Evolutionary conservation across 495 filamentous ascomycete species (phyloP), one percentile per base, ranked within the genome.

Genomic region (Penicillium chermesinum): DNA sequence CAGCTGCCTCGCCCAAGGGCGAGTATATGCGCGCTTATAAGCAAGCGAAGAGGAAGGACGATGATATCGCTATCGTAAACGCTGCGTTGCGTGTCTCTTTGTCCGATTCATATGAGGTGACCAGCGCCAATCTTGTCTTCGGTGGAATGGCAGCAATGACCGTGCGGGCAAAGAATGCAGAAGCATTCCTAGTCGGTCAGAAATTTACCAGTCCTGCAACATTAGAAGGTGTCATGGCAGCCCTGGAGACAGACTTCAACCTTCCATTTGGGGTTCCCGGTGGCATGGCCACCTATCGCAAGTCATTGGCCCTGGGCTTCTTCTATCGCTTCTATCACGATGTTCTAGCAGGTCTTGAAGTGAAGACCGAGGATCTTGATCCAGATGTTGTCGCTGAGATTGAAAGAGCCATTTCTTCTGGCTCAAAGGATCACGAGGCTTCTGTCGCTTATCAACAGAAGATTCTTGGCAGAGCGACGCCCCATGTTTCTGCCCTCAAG

Each of bases 41-140:
- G 65, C 91, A 96, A 58, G 82, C 91, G 0, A 97, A 96, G 74
- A 74, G 91, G 42, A 96, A 96, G 57, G 91, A 96, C 59, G 91
- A 96, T 64, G 91, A 97, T 68, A 96, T 96, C 62, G 91, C 91
- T 8, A 96, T 97, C 48, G 91, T 95, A 34, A 96, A 91, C 48
- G 80, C 85, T 7, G 86, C 89, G 4, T 64, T 96, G 32, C 82
- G 86, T 37, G 75, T 95, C 6, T 75, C 73, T 2, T 67, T 97
- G 2, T 77, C 79, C 25, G 76, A 84, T 1, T 67, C 69, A 3
- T 75, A 90, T 32, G 62, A 78, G 9, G 88, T 95, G 7, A 75
- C 81, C 37, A 81, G 78, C 52, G 81, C 77, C 30, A 86, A 85
- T 50, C 77, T 96, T 16, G 84, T 91, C 0, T 97, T 94, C 52